phyloP scores from a whole-genome alignment of 805 yeast species.

The Lipomyces kockii region DNA sequence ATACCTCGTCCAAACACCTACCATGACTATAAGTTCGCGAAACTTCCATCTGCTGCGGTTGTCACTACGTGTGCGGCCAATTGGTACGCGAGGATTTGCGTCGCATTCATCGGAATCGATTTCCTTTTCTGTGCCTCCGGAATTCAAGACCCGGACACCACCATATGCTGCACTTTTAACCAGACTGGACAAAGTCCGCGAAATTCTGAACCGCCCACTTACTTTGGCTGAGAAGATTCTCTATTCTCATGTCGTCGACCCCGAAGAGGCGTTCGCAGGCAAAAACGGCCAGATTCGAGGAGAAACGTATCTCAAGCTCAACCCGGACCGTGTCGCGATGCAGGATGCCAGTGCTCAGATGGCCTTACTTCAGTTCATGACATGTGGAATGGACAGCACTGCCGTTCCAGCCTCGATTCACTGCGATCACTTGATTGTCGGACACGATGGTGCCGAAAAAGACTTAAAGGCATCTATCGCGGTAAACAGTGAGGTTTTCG shows the following conservation, averaged over 20 bases:
- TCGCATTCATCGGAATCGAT: conserved; percentile 18
- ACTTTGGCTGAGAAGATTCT: conserved; percentile 95
- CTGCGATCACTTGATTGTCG: conserved; percentile 97
- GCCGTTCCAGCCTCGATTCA: conserved; percentile 96
- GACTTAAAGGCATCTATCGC: conserved; percentile 87
- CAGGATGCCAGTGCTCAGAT: conserved; percentile 99
- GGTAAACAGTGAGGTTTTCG: conserved; percentile 91
- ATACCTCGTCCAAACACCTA: background rate
- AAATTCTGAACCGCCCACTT: conserved; percentile 73
- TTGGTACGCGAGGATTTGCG: conserved; percentile 23
- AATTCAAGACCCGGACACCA: conserved; percentile 74
- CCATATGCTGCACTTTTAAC: conserved; percentile 55
- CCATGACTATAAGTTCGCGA: background rate
- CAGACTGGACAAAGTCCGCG: conserved; percentile 66
- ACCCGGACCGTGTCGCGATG: conserved; percentile 98
- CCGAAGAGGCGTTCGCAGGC: conserved; percentile 59
- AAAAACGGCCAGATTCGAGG: conserved; percentile 59
- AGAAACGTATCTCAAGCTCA: conserved; percentile 84
- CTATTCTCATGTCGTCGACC: conserved; percentile 93
- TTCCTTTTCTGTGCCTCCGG: conserved; percentile 56
- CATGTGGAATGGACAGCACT: conserved; percentile 88
- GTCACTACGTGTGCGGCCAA: background rate
- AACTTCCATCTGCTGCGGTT: background rate
- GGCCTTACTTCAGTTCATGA: conserved; percentile 96
- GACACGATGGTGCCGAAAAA: conserved; percentile 84